Percentiles rank a stretch among this genome's conserved stretches.
phyloP scores from a whole-genome alignment of 768 basidiomycete species.

The Trametes villosa region DNA sequence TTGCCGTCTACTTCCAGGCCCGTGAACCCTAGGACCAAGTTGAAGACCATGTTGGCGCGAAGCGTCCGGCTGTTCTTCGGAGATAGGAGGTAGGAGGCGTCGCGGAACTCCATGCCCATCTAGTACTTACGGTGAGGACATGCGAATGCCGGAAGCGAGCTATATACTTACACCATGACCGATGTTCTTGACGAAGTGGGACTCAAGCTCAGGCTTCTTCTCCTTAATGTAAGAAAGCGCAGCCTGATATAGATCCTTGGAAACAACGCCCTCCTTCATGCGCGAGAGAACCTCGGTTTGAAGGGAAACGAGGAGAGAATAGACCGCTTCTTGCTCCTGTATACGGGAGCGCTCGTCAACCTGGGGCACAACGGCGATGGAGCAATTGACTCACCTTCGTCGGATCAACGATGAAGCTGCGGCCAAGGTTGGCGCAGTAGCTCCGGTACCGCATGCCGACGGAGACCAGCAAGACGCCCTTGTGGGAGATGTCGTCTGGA shows the following conservation, averaged over 20 bases:
- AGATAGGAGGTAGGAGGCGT: constrained; percentile 81
- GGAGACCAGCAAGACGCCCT: constrained; percentile 86
- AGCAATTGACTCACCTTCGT: constrained; percentile 70
- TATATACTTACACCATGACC: constrained; percentile 77
- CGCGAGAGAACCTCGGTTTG: constrained; percentile 75
- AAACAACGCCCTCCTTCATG: constrained; percentile 77
- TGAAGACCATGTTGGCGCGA: constrained; percentile 83
- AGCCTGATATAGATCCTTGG: constrained; percentile 83
- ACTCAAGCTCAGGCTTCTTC: constrained; percentile 83
- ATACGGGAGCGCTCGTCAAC: neutral
- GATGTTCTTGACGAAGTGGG: constrained; percentile 83
- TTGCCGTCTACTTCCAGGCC: constrained; percentile 81
- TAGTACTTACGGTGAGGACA: constrained; percentile 35
- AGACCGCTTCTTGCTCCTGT: constrained; percentile 92
- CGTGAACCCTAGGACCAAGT: constrained; percentile 82
- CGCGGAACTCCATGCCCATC: constrained; percentile 97
- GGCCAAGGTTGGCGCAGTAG: constrained; percentile 90
- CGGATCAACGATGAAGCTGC: constrained; percentile 96
- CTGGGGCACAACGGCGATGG: constrained; percentile 8
- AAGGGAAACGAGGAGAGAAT: constrained; percentile 74
- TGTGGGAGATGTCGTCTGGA: constrained; percentile 78
- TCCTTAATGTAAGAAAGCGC: constrained; percentile 71
- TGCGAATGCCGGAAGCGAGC: no score
- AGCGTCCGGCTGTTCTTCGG: constrained; percentile 76
- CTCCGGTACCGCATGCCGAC: constrained; percentile 92